A percentile compares a stretch with the other conserved stretches of the same genome.
These are phyloP conservation scores for Vigna trinervia DNA, from an alignment of 306 rosid genomes.

Conservation along the genomic window DNA sequence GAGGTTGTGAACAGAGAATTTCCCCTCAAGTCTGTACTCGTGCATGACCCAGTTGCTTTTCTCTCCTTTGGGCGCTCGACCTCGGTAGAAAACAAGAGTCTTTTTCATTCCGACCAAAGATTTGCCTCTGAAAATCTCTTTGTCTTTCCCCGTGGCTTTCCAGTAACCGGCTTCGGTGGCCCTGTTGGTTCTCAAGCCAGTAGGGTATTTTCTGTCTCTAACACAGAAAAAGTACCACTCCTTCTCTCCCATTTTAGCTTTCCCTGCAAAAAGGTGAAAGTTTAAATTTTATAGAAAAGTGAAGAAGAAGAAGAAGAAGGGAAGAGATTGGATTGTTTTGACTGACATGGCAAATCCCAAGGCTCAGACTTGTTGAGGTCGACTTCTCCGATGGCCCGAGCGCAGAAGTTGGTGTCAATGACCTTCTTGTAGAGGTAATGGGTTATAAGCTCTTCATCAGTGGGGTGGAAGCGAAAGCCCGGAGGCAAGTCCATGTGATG, in stretches of 20 bases:
- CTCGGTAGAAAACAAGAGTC: conserved; percentile 89
- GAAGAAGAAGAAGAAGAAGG: not conserved
- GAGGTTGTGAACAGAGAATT: conserved; percentile 74
- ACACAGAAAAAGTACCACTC: conserved; percentile 99
- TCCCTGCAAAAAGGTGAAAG: conserved; percentile 51
- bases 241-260: conserved; percentile 96
- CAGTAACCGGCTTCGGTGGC: conserved; percentile 97
- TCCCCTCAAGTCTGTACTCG: conserved; percentile 90
- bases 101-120: conserved; percentile 95
- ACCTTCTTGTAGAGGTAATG: conserved; percentile 79
- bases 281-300: not conserved
- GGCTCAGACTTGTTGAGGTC: conserved; percentile 96
- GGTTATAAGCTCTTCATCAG: conserved; percentile 96
- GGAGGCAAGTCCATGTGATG: conserved; percentile 76
- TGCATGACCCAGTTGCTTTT: conserved; percentile 97
- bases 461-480: conserved; percentile 94
- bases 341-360: conserved; percentile 96
- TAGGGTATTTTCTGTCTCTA: conserved; percentile 93
- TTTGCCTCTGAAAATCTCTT: conserved; percentile 83
- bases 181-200: conserved; percentile 92
- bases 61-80: conserved; percentile 98
- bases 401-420: conserved; percentile 57
- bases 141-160: conserved; percentile 98
- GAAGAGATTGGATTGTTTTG: not conserved
- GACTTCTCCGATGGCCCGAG: conserved; percentile 90